Evolutionary conservation across 192 early-diverging fungal genomes (phyloP).

Genomic region (Entophlyctis luteolus): DNA sequence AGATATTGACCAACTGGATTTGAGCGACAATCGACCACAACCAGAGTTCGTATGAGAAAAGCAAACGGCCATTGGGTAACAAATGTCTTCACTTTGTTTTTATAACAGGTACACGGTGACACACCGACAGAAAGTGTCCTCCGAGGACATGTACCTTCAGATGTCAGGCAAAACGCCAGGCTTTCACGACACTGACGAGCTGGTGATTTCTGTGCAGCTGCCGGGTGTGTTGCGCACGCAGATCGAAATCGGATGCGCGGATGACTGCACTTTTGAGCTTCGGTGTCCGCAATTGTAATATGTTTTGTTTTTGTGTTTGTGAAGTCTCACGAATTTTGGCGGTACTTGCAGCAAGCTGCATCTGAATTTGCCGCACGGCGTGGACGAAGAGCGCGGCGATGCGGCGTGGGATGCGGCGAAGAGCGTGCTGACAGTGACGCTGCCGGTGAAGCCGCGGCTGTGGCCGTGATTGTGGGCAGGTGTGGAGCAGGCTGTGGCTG

Average conservation of each 20-base stretch:
- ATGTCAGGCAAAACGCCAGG: slow-evolving; percentile 23
- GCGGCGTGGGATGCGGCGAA: slow-evolving; percentile 12
- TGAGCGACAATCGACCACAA: slow-evolving; percentile 8
- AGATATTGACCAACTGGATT: slow-evolving; percentile 12
- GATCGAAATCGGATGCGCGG: slow-evolving; percentile 12
- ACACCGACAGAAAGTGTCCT: slow-evolving; percentile 24
- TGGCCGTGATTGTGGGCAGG: background rate
- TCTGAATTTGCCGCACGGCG: slow-evolving; percentile 5
- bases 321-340: background rate
- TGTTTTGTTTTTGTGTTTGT: background rate
- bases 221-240: slow-evolving; percentile 14
- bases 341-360: slow-evolving; percentile 5
- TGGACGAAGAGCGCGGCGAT: slow-evolving; percentile 2
- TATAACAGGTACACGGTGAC: slow-evolving; percentile 4
- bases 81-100: background rate
- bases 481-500: background rate
- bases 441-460: slow-evolving; percentile 3
- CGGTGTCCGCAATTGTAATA: slow-evolving; percentile 25
- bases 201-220: slow-evolving; percentile 15
- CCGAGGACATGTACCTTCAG: slow-evolving; percentile 25
- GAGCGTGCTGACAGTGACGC: background rate
- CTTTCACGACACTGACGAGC: slow-evolving; percentile 8
- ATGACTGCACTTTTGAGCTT: slow-evolving; percentile 9
- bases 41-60: slow-evolving; percentile 24
- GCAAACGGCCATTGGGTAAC: background rate